phyloP scores from a whole-genome alignment of 2,329 filamentous ascomycete genomes.

The Tolypocladium tropicale region DNA sequence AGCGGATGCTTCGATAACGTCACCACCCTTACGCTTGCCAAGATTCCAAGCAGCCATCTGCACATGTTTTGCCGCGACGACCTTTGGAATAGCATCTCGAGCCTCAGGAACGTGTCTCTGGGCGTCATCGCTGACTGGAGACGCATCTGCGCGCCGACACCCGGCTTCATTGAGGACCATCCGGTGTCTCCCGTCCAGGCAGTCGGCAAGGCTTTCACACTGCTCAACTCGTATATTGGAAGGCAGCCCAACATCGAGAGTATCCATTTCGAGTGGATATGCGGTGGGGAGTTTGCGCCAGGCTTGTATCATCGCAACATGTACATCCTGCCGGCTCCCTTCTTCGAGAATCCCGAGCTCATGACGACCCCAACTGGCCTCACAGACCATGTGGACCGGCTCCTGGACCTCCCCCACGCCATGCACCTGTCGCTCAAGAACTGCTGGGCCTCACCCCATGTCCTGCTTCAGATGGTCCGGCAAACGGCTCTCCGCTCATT shows the following conservation, averaged over 20 bases:
- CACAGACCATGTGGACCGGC: constrained; percentile 18
- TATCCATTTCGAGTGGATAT: constrained; percentile 56
- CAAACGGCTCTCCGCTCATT: constrained; percentile 36
- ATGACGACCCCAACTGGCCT: constrained; percentile 21
- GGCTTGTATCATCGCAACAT: constrained; percentile 52
- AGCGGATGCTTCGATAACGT: constrained; percentile 40
- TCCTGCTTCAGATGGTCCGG: constrained; percentile 41
- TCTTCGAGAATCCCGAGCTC: constrained; percentile 24
- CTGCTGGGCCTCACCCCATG: constrained; percentile 54
- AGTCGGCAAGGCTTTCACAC: constrained; percentile 36
- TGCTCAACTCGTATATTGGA: constrained; percentile 42
- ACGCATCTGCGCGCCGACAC: constrained; percentile 40
- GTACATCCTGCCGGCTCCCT: constrained; percentile 51
- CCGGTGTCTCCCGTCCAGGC: constrained; percentile 40
- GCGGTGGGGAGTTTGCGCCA: constrained; percentile 56
- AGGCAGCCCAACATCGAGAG: constrained; percentile 38
- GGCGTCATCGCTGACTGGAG: constrained; percentile 59
- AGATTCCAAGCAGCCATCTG: constrained; percentile 52
- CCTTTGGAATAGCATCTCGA: constrained; percentile 51
- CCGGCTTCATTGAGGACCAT: constrained; percentile 37
- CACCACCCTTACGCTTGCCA: constrained; percentile 51
- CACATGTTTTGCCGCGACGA: constrained; percentile 42
- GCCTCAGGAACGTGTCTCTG: constrained; percentile 43
- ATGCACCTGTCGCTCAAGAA: constrained; percentile 54
- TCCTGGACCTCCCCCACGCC: constrained; percentile 46